Evolutionary conservation across 2,329 filamentous ascomycete species (phyloP).

Genomic region (Aspergillus novofumigatus): DNA sequence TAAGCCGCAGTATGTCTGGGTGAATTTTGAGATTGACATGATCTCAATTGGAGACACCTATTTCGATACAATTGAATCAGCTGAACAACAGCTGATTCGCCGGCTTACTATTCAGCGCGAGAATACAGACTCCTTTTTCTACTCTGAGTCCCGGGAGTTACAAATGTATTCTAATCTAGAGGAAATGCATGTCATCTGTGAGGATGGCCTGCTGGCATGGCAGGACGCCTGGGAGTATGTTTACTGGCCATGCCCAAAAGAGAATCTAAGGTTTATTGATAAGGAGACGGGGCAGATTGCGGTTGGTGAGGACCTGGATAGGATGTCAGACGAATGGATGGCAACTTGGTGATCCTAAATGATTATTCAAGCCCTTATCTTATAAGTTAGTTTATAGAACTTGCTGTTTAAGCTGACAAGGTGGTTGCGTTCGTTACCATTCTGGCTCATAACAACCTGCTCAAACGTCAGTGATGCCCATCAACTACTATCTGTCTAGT

Average conservation of each 20-base stretch:
- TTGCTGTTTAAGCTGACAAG: too few relatives aligned
- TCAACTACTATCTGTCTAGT: too few relatives aligned
- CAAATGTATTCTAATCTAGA: neutral
- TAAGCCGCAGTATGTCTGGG: constrained; percentile 1
- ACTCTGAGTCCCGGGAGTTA: neutral
- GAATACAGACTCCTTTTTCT: neutral
- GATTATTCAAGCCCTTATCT: neutral
- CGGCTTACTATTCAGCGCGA: neutral
- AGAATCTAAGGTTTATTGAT: constrained; percentile 5
- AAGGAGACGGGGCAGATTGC: constrained; percentile 2
- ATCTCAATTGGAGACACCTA: neutral
- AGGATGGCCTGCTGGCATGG: neutral
- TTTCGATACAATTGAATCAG: neutral
- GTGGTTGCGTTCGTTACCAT: neutral
- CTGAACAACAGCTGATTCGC: neutral
- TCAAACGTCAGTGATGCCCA: too few relatives aligned
- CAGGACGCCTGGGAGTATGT: neutral
- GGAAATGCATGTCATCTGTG: constrained; percentile 1
- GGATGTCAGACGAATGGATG: neutral
- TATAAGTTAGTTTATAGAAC: too few relatives aligned
- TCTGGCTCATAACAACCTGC: neutral
- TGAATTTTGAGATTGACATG: constrained; percentile 4
- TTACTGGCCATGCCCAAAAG: neutral
- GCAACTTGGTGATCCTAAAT: neutral
- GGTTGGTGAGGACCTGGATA: constrained; percentile 3